phyloP scores from a whole-genome alignment of 371 early-diverging fungal genomes.

The Apophysomyces sp. region DNA sequence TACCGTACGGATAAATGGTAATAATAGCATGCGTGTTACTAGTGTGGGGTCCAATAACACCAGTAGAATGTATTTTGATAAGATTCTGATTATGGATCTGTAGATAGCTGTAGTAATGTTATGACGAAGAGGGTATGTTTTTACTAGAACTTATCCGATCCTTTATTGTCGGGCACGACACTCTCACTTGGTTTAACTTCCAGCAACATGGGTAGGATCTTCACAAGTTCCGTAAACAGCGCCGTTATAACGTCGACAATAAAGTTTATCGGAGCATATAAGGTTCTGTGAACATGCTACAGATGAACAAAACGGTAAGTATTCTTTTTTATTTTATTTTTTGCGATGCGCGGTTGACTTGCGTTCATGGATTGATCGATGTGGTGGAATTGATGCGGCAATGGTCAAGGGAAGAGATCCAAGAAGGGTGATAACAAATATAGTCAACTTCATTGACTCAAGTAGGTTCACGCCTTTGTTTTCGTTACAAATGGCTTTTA shows the following conservation, averaged over 20 bases:
- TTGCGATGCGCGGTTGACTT: constrained; percentile 5
- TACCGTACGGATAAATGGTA: too few relatives aligned
- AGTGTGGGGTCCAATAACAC: too few relatives aligned
- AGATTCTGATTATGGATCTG: too few relatives aligned
- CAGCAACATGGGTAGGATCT: constrained; percentile 12
- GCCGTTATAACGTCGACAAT: constrained; percentile 32
- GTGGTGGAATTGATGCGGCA: constrained; percentile 8
- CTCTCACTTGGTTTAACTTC: too few relatives aligned
- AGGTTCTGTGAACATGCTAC: constrained; percentile 42
- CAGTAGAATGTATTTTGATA: too few relatives aligned
- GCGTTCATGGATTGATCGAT: constrained; percentile 11
- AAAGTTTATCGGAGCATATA: constrained; percentile 24
- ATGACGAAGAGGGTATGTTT: too few relatives aligned
- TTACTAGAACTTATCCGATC: too few relatives aligned
- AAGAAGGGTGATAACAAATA: neutral
- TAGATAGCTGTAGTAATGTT: too few relatives aligned
- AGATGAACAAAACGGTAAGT: neutral
- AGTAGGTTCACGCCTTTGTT: neutral
- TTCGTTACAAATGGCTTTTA: neutral
- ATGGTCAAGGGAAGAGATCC: neutral
- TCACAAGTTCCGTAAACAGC: constrained; percentile 35
- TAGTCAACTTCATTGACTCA: neutral
- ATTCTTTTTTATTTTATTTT: neutral
- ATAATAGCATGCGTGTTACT: too few relatives aligned
- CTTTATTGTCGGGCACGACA: too few relatives aligned